These are phyloP conservation scores for Linnemannia zychae DNA, from an alignment of 192 early-diverging fungal species.

Conservation along the genomic window DNA sequence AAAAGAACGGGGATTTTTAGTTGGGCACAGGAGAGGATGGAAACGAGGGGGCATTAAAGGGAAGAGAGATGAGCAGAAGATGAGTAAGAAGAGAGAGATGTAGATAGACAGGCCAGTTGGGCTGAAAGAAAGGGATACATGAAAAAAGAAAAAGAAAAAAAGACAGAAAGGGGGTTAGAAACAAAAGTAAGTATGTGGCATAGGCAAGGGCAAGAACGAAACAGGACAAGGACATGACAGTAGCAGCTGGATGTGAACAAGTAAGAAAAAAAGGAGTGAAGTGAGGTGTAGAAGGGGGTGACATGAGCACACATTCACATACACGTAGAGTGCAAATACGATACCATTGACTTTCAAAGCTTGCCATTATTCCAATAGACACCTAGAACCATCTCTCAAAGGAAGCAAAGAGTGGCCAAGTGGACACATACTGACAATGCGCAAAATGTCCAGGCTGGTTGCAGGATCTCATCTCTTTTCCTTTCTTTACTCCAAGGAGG, in stretches of 20 bases:
- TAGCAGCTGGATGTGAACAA: neutral
- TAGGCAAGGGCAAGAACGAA: too few species aligned
- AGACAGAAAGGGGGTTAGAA: neutral
- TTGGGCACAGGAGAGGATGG: neutral
- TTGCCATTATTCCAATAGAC: neutral
- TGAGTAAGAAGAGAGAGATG: neutral
- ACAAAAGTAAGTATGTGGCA: neutral
- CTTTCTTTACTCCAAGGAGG: neutral
- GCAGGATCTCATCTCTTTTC: conserved; percentile 3
- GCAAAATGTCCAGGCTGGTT: neutral
- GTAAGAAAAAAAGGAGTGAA: neutral
- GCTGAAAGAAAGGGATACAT: neutral
- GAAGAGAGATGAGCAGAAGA: neutral
- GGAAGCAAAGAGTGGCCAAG: neutral
- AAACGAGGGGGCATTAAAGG: neutral
- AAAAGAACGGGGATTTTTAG: neutral
- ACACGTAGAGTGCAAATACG: too few species aligned
- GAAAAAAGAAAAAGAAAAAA: neutral
- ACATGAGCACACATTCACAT: neutral
- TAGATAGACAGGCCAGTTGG: neutral
- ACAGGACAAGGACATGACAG: too few species aligned
- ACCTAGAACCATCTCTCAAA: neutral
- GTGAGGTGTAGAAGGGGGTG: too few species aligned
- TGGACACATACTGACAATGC: neutral
- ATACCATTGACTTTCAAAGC: neutral